phyloP scores from a whole-genome alignment of 768 basidiomycete species.

The Naganishia antarctica region DNA sequence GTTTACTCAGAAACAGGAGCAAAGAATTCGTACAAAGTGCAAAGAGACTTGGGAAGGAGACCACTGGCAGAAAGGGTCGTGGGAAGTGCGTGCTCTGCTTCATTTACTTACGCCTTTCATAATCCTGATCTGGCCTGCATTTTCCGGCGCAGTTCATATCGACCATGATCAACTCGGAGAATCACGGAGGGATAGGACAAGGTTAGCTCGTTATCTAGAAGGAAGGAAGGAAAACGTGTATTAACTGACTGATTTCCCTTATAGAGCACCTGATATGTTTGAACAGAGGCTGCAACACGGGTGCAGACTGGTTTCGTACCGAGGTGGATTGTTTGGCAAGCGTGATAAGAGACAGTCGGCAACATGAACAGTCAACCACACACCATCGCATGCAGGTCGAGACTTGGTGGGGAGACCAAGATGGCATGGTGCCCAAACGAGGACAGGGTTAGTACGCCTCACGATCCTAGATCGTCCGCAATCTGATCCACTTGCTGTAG shows the following conservation, averaged over 20 bases:
- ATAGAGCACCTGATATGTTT: conserved; percentile 42
- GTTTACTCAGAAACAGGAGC: conserved; percentile 4
- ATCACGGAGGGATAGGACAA: conserved; percentile 39
- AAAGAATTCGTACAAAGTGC: conserved; percentile 10
- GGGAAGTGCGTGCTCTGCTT: conserved; percentile 1
- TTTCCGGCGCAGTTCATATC: not conserved
- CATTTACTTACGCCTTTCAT: too few species aligned
- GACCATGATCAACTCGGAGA: conserved; percentile 27
- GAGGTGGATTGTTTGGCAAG: conserved; percentile 29
- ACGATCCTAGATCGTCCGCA: not conserved
- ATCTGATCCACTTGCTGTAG: conserved; percentile 20
- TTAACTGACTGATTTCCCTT: not conserved
- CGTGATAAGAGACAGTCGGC: not conserved
- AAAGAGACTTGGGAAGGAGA: conserved; percentile 7
- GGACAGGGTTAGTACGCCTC: conserved; percentile 37
- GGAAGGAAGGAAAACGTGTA: not conserved
- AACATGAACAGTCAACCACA: not conserved
- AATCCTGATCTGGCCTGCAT: too few species aligned
- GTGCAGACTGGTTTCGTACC: conserved; percentile 38
- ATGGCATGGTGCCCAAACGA: conserved; percentile 39
- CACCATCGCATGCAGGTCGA: conserved; percentile 28
- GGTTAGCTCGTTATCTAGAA: conserved; percentile 23
- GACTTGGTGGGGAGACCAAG: conserved; percentile 43
- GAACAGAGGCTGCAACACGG: conserved; percentile 40
- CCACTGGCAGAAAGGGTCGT: not conserved